A percentile compares a stretch with the other conserved stretches of the same genome.
phyloP scores from a whole-genome alignment of 2,329 filamentous ascomycete species.

The Lasiodiplodia gonubiensis region DNA sequence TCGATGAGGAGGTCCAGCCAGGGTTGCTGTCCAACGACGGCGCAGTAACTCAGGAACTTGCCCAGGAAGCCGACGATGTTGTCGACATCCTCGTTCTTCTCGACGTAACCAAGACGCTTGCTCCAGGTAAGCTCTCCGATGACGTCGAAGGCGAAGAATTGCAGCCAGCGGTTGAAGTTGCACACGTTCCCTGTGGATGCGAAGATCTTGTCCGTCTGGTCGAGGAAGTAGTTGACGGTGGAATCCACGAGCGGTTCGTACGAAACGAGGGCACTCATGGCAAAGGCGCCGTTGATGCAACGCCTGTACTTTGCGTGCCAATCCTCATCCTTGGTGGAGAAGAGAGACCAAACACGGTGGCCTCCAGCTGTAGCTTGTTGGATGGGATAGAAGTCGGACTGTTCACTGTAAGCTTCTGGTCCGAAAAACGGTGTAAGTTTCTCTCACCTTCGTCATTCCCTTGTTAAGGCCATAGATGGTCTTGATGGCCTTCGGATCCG shows the following conservation, averaged over 20 bases:
- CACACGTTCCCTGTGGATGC: slow-evolving; percentile 54
- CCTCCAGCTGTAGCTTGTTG: slow-evolving; percentile 76
- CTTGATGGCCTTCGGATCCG: slow-evolving; percentile 74
- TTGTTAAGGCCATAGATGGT: slow-evolving; percentile 83
- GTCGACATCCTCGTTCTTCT: slow-evolving; percentile 75
- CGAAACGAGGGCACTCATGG: slow-evolving; percentile 76
- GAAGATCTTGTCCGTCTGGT: slow-evolving; percentile 52
- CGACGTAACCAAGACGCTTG: slow-evolving; percentile 76
- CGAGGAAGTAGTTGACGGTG: slow-evolving; percentile 73
- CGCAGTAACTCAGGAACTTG: slow-evolving; percentile 72
- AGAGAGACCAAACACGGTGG: slow-evolving; percentile 71
- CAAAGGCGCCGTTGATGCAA: slow-evolving; percentile 76
- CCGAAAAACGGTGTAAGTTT: background rate
- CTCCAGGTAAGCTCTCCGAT: slow-evolving; percentile 79
- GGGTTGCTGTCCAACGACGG: slow-evolving; percentile 77
- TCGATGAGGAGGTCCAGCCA: slow-evolving; percentile 71
- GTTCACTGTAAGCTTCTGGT: background rate
- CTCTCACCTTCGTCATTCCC: slow-evolving; percentile 73
- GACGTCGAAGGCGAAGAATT: slow-evolving; percentile 83
- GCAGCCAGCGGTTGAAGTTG: slow-evolving; percentile 74
- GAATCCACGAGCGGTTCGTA: slow-evolving; percentile 83
- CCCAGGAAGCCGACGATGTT: slow-evolving; percentile 71
- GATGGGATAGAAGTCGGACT: slow-evolving; percentile 82
- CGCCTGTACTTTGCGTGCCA: slow-evolving; percentile 78
- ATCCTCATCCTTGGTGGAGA: slow-evolving; percentile 75